Evolutionary conservation across 768 basidiomycete species (phyloP).

Genomic region (Serendipita sp.): DNA sequence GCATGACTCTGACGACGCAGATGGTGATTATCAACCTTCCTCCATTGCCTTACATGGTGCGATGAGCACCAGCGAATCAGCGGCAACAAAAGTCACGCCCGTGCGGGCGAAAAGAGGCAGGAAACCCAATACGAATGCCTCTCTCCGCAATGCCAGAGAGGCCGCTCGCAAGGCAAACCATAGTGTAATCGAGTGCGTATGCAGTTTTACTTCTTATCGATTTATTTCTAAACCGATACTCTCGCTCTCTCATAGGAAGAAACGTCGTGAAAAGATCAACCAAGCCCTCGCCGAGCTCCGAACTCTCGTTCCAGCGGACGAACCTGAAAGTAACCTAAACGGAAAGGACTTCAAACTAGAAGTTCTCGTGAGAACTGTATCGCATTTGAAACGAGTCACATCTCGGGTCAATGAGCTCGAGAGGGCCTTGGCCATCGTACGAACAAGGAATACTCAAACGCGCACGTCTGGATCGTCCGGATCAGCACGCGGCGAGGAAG

Average conservation of each 20-base stretch:
- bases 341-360: constrained; percentile 85
- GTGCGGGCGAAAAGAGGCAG: constrained; percentile 39
- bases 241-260: constrained; percentile 25
- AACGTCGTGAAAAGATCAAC: constrained; percentile 89
- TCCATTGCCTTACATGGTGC: background rate
- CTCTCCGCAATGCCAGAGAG: constrained; percentile 66
- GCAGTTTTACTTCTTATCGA: background rate
- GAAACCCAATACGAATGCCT: constrained; percentile 38
- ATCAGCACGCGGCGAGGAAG: background rate
- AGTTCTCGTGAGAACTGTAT: constrained; percentile 67
- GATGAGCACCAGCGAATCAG: background rate
- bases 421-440: background rate
- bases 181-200: constrained; percentile 58
- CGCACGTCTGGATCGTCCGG: background rate
- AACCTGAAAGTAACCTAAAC: background rate
- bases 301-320: constrained; percentile 51
- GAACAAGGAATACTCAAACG: too few relatives aligned
- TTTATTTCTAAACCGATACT: background rate
- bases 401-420: background rate
- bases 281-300: constrained; percentile 66
- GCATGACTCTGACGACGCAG: background rate
- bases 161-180: constrained; percentile 85
- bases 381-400: constrained; percentile 29
- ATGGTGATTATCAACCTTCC: background rate
- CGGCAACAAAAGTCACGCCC: constrained; percentile 10